These are phyloP conservation scores for Diospyros kaki DNA, from an alignment of 148 eudicot genomes.

Conservation along the genomic window DNA sequence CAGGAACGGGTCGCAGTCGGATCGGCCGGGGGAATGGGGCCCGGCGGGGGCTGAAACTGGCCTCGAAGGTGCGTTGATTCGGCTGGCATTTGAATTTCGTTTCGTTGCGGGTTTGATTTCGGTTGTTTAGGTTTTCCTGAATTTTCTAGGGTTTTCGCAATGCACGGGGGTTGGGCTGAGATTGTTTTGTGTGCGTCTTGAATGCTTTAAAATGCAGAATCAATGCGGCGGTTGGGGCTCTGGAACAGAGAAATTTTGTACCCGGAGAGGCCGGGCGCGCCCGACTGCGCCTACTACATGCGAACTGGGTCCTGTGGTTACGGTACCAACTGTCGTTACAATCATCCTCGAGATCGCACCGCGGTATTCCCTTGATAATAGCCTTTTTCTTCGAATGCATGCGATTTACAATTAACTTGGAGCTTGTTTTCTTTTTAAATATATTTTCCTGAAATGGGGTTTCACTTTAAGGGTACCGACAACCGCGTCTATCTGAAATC, in stretches of 20 bases:
- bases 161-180: neutral
- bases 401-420: neutral
- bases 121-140: neutral
- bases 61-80: slow-evolving; percentile 34
- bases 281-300: slow-evolving; percentile 72
- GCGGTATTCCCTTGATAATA: slow-evolving; percentile 32
- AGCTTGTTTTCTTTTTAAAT: too few species aligned
- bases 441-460: too few species aligned
- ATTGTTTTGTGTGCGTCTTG: neutral
- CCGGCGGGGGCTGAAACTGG: slow-evolving; percentile 24
- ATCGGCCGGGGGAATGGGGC: slow-evolving; percentile 39
- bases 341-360: slow-evolving; percentile 77
- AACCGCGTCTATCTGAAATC: neutral
- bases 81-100: slow-evolving; percentile 15
- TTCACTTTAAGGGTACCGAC: too few species aligned
- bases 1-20: slow-evolving; percentile 28
- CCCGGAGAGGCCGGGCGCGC: slow-evolving; percentile 71
- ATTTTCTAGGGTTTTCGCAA: slow-evolving; percentile 10
- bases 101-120: slow-evolving; percentile 8
- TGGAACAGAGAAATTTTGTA: slow-evolving; percentile 44
- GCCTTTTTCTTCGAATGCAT: neutral
- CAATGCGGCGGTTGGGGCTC: slow-evolving; percentile 53
- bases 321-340: slow-evolving; percentile 68
- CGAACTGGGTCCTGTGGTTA: slow-evolving; percentile 74
- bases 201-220: slow-evolving; percentile 42